A percentile compares a stretch with the other conserved stretches of the same genome.
These are phyloP conservation scores for Saxophila tyrrhenica DNA, from an alignment of 495 filamentous ascomycete genomes.

Conservation along the genomic window DNA sequence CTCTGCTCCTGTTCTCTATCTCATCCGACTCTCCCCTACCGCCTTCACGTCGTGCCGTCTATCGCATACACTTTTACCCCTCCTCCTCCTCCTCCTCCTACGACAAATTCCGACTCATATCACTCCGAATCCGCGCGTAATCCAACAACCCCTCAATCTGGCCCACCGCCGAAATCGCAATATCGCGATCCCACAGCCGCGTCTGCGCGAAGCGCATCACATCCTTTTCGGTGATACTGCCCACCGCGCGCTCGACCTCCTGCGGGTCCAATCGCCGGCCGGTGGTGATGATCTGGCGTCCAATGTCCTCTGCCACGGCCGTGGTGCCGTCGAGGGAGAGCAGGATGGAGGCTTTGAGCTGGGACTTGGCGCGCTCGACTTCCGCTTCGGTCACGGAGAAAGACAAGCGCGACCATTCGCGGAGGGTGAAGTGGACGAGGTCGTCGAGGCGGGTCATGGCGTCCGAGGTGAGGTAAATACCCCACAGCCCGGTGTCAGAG, in stretches of 20 bases:
- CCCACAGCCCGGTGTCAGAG: conserved; percentile 98
- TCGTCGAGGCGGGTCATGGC: conserved; percentile 80
- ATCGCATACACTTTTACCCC: too few species aligned
- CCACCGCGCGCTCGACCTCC: conserved; percentile 87
- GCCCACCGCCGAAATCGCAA: conserved; percentile 86
- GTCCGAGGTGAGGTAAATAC: conserved; percentile 95
- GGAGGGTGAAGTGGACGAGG: conserved; percentile 92
- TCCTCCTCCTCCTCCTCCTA: conserved; percentile 15
- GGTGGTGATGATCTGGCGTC: conserved; percentile 94
- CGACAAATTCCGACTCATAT: conserved; percentile 75
- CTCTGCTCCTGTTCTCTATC: not conserved
- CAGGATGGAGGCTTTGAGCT: conserved; percentile 96
- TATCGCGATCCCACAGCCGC: conserved; percentile 93
- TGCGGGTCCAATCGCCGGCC: conserved; percentile 80
- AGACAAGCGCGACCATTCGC: conserved; percentile 91
- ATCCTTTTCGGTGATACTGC: conserved; percentile 85
- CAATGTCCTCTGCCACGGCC: conserved; percentile 94
- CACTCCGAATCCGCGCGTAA: conserved; percentile 76
- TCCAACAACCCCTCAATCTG: conserved; percentile 83
- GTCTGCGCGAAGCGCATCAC: conserved; percentile 86
- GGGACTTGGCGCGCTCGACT: conserved; percentile 95
- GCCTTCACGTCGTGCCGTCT: too few species aligned
- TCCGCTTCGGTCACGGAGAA: conserved; percentile 77
- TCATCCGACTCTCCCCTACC: not conserved
- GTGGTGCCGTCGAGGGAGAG: conserved; percentile 96